Conservation (phyloP, 495 filamentous ascomycete species). For the Podospora pseudopauciseta region DNA sequence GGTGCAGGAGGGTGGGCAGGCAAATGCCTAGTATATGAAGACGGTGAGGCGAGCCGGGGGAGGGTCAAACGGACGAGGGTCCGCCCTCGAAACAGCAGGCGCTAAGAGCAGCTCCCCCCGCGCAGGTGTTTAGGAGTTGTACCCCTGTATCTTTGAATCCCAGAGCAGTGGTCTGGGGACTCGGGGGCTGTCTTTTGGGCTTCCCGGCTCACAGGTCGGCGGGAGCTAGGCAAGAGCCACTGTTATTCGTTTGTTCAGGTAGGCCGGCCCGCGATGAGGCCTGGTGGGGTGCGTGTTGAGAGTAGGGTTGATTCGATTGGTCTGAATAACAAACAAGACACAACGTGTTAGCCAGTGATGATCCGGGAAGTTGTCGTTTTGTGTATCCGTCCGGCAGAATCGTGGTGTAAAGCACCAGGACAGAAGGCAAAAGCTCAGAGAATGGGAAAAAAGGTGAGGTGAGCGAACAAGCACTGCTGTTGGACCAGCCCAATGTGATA, state of each 20-base stretch:
- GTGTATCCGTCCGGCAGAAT: neutral
- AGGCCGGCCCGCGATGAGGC: conserved; percentile 20
- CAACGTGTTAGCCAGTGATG: conserved; percentile 14
- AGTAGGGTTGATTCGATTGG: neutral
- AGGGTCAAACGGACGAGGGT: conserved; percentile 17
- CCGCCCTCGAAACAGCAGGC: conserved; percentile 23
- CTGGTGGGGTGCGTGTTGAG: conserved; percentile 24
- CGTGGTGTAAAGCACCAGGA: neutral
- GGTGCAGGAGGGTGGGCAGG: conserved; percentile 29
- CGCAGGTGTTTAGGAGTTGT: conserved; percentile 17
- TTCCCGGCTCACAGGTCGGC: conserved; percentile 11
- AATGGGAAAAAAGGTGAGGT: neutral
- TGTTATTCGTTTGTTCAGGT: conserved; percentile 24
- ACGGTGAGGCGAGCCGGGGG: conserved; percentile 26
- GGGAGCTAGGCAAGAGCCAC: conserved; percentile 17
- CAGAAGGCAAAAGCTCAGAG: conserved; percentile 4
- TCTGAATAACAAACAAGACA: conserved; percentile 11
- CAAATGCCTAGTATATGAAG: conserved; percentile 40
- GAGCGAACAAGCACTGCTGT: neutral
- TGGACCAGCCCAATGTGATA: neutral
- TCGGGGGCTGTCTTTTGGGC: conserved; percentile 16
- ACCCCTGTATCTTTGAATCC: conserved; percentile 28
- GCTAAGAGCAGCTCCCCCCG: conserved; percentile 24
- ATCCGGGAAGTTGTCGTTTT: neutral
- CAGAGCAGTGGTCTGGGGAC: conserved; percentile 29